Conservation (phyloP, 768 basidiomycete genomes). For the Trametes meyenii region DNA sequence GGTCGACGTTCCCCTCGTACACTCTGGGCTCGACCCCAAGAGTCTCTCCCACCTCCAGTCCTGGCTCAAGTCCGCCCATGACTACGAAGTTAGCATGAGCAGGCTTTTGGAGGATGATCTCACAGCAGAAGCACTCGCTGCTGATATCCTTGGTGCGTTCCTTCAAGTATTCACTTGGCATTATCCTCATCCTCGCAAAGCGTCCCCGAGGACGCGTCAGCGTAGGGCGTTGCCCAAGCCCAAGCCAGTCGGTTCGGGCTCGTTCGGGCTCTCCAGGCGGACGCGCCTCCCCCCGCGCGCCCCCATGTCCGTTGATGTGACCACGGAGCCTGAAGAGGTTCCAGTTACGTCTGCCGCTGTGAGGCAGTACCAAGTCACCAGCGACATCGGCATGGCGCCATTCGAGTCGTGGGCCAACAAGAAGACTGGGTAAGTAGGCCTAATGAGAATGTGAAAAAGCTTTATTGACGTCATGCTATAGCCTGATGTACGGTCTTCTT, state of each 20-base stretch:
- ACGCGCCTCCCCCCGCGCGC: conserved; percentile 16
- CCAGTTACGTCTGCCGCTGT: conserved; percentile 18
- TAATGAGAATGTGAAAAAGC: not conserved
- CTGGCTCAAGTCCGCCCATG: conserved; percentile 39
- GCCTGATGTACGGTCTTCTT: conserved; percentile 25
- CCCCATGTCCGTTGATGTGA: conserved; percentile 20
- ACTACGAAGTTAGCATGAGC: conserved; percentile 35
- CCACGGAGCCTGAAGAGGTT: conserved; percentile 17
- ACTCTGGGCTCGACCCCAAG: conserved; percentile 38
- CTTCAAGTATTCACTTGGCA: not conserved
- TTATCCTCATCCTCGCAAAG: not conserved
- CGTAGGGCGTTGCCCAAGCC: conserved; percentile 10
- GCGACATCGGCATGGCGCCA: conserved; percentile 29
- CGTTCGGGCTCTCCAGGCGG: conserved; percentile 14
- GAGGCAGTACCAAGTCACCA: conserved; percentile 16
- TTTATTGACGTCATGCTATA: not conserved
- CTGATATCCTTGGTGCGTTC: conserved; percentile 29
- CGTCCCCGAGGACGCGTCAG: conserved; percentile 19
- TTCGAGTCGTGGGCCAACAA: conserved; percentile 28
- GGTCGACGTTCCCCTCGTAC: conserved; percentile 36
- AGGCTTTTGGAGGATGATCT: conserved; percentile 37
- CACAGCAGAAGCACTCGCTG: conserved; percentile 34
- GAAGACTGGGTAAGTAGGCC: conserved; percentile 17
- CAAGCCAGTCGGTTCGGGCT: conserved; percentile 17
- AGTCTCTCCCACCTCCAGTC: conserved; percentile 35